Evolutionary conservation across 192 early-diverging fungal genomes (phyloP).

Genomic region (Podila verticillata): DNA sequence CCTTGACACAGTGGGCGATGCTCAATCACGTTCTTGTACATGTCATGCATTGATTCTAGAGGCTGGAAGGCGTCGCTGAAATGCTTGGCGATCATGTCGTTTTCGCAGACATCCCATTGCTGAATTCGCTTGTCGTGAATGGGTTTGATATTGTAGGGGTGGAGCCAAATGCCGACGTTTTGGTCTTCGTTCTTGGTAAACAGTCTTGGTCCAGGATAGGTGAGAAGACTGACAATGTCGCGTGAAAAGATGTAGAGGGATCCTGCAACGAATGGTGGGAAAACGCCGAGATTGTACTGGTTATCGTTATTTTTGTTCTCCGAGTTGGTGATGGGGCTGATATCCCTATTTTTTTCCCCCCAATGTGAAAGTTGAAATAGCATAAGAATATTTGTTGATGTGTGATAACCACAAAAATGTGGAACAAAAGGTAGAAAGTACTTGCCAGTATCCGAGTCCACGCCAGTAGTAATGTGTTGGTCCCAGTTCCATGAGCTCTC

Average conservation of each 20-base stretch:
- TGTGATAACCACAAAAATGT: neutral
- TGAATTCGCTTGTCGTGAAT: conserved; percentile 69
- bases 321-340: conserved; percentile 61
- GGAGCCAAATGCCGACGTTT: conserved; percentile 69
- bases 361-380: neutral
- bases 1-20: conserved; percentile 58
- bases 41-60: conserved; percentile 62
- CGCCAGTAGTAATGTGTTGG: conserved; percentile 63
- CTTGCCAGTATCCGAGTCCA: conserved; percentile 66
- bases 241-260: conserved; percentile 68
- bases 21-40: conserved; percentile 61
- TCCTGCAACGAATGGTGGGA: conserved; percentile 69
- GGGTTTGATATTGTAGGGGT: conserved; percentile 65
- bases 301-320: conserved; percentile 62
- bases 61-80: conserved; percentile 57
- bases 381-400: neutral
- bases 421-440: neutral
- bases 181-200: conserved; percentile 70
- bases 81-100: conserved; percentile 72
- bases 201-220: conserved; percentile 60
- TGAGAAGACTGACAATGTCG: conserved; percentile 62
- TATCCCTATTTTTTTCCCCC: conserved; percentile 54
- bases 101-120: conserved; percentile 68
- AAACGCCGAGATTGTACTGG: conserved; percentile 61
- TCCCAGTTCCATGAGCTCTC: conserved; percentile 57